phyloP scores from a whole-genome alignment of 2,329 filamentous ascomycete genomes.

The Teratosphaeria epicoccoides region DNA sequence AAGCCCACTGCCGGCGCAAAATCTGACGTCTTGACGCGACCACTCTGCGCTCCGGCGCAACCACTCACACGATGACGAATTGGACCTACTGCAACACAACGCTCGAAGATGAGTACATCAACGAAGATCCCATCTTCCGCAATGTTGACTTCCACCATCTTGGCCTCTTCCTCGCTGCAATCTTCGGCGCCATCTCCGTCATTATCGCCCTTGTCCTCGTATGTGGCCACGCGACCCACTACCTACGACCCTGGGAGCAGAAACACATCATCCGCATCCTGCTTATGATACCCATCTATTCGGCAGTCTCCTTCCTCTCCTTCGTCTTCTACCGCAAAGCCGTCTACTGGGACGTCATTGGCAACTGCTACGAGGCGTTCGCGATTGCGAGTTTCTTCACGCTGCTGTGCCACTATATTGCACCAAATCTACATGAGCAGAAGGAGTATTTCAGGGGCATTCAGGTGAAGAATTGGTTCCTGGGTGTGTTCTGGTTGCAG shows the following conservation, averaged over 20 bases:
- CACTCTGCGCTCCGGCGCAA: neutral
- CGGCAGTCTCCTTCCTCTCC: constrained; percentile 61
- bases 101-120: constrained; percentile 35
- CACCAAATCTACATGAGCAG: constrained; percentile 65
- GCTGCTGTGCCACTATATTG: constrained; percentile 69
- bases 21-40: neutral
- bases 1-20: neutral
- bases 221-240: constrained; percentile 36
- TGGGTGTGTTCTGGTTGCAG: constrained; percentile 59
- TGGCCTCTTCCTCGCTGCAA: constrained; percentile 43
- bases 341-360: constrained; percentile 70
- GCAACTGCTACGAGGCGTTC: constrained; percentile 83
- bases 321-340: constrained; percentile 65
- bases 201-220: constrained; percentile 45
- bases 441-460: constrained; percentile 70
- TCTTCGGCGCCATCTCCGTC: constrained; percentile 43
- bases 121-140: constrained; percentile 42
- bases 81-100: constrained; percentile 39
- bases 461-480: constrained; percentile 59
- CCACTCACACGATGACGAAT: neutral
- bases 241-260: constrained; percentile 25
- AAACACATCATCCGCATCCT: constrained; percentile 26
- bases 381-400: constrained; percentile 81
- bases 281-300: constrained; percentile 41
- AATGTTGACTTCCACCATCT: constrained; percentile 47